Conservation (phyloP, 768 basidiomycete genomes). For the Chalciporus sphaerocephalus region DNA sequence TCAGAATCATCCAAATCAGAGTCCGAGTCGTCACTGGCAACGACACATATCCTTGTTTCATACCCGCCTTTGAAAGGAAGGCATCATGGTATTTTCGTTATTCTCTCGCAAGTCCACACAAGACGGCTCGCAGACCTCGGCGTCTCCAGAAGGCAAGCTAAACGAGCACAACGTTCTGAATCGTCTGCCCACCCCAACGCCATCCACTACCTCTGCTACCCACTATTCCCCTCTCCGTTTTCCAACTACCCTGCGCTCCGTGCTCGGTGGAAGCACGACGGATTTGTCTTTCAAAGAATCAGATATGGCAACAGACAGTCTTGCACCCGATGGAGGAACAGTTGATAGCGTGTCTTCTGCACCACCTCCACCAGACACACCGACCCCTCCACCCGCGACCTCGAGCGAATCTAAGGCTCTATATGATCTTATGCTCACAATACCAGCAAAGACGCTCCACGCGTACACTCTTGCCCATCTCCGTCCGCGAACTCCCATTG, state of each 20-base stretch:
- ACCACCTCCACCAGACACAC: slow-evolving; percentile 28
- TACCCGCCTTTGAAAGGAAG: background rate
- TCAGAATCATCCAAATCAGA: too few relatives aligned
- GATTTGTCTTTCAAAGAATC: slow-evolving; percentile 18
- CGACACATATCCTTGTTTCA: slow-evolving; percentile 3
- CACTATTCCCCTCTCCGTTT: slow-evolving; percentile 23
- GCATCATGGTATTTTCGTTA: slow-evolving; percentile 39
- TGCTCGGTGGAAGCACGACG: slow-evolving; percentile 20
- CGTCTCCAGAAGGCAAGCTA: slow-evolving; percentile 6
- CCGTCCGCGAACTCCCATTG: slow-evolving; percentile 10
- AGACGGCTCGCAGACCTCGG: slow-evolving; percentile 4
- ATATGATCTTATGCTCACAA: slow-evolving; percentile 48
- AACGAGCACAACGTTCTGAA: slow-evolving; percentile 3
- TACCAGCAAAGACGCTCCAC: slow-evolving; percentile 67
- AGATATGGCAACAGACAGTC: slow-evolving; percentile 7
- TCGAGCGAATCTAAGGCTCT: slow-evolving; percentile 44
- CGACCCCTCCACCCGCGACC: slow-evolving; percentile 35
- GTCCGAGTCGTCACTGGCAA: too few relatives aligned
- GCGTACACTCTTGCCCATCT: slow-evolving; percentile 55
- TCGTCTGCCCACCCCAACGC: slow-evolving; percentile 54
- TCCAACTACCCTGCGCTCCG: slow-evolving; percentile 11
- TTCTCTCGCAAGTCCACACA: slow-evolving; percentile 34
- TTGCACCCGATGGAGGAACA: slow-evolving; percentile 3
- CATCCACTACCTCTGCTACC: slow-evolving; percentile 40
- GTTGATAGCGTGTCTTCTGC: slow-evolving; percentile 10